These are phyloP conservation scores for Vitis rotundifolia DNA, from an alignment of 164 flowering plant species.

Conservation along the genomic window DNA sequence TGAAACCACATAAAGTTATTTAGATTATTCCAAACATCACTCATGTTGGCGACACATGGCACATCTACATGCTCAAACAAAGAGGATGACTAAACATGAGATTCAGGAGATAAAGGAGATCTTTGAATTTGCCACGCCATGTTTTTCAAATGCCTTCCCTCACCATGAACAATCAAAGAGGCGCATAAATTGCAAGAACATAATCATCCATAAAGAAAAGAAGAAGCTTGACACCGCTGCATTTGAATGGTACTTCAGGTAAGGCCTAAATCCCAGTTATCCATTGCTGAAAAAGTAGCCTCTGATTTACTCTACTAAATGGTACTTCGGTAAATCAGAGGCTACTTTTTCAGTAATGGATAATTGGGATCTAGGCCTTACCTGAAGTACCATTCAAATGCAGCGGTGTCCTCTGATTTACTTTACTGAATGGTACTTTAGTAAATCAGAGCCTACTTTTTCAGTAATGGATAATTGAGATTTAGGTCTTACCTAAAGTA, in stretches of 20 bases:
- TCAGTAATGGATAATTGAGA: neutral
- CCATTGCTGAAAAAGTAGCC: neutral
- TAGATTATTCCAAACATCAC: constrained; percentile 16
- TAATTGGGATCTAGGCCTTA: constrained; percentile 22
- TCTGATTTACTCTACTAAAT: too few species aligned
- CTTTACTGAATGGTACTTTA: too few species aligned
- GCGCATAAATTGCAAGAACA: constrained; percentile 3
- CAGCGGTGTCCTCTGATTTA: constrained; percentile 22
- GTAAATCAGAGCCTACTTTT: neutral
- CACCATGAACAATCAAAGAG: constrained; percentile 23
- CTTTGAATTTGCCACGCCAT: constrained; percentile 13
- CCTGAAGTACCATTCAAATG: constrained; percentile 35
- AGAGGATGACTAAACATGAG: constrained; percentile 15
- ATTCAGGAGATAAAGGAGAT: neutral
- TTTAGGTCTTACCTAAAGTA: constrained; percentile 34
- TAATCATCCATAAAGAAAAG: constrained; percentile 6
- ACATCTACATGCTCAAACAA: constrained; percentile 1
- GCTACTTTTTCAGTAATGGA: neutral
- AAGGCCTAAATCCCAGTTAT: constrained; percentile 12
- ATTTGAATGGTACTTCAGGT: constrained; percentile 39
- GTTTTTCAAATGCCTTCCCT: constrained; percentile 15
- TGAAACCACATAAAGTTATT: constrained; percentile 5
- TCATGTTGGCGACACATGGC: constrained; percentile 29
- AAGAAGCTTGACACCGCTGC: constrained; percentile 28
- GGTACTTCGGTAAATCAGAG: neutral